Base-by-base conservation (phyloP, 495 filamentous ascomycete genomes). In the Hamigera avellanea region DNA sequence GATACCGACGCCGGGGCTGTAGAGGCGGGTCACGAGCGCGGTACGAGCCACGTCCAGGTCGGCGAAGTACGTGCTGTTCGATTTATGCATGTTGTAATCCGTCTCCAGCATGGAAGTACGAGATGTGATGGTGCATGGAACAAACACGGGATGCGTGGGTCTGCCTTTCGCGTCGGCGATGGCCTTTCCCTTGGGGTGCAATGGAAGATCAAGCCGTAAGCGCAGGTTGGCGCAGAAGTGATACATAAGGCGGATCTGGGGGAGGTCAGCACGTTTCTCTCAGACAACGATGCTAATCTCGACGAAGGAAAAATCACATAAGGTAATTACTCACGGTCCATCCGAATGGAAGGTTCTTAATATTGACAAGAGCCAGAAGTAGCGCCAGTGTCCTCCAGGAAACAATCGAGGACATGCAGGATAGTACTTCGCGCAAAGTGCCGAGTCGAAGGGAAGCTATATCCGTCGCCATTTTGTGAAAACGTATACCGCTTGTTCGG, bases 61-160 rank as follows among this genome's bases (percentile, higher is more conserved):
- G 8, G 73, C 61, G 53, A 86, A 83, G 49, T 85, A 86, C 1
- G 81, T 84, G 41, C 70, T 75, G 51, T 86, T 86, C 23, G 71
- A 76, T 45, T 86, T 82, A 56, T 82, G 78, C 19, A 77, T 26
- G 51, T 82, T 82, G 61, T 79, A 81, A 49, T 82, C 78, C 34
- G 63, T 71, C 58, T 82, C 78, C 23, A 68, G 37, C 27, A 75
- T 42, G 0, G 68, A 58, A 7, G 71, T 67, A 52, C 68, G 70
- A n/a, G 71, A 66, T 21, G 53, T 54, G 21, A 71, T 69, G 23
- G 68, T 61, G 35, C 67, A 48, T 12, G 78, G 63, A 16, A 61
- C 59, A 50, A 82, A 82, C 35, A 81, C 59, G 1, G 57, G 65
- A 47, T 65, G 61, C n/a, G 52, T 60, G 9, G 59, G 53, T 12